Base-by-base conservation (phyloP, 768 basidiomycete genomes). In the Leccinum rimulosum region DNA sequence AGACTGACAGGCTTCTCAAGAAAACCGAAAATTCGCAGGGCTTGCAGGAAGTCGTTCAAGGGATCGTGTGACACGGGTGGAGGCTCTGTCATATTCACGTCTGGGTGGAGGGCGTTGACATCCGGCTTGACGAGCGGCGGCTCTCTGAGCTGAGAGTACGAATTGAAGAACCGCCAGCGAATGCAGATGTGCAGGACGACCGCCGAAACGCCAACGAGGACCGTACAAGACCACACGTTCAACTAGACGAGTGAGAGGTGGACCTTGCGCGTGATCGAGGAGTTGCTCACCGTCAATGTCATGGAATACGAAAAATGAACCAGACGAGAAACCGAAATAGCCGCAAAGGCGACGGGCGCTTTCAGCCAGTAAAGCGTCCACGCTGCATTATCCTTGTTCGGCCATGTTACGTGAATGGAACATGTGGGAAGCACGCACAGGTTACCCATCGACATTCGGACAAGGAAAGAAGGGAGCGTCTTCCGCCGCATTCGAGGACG, bases 11-110 rank as follows among this genome's bases (percentile, higher is more conserved):
- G 95, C 75, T 97, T 98, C 76, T 99, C 97, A 10, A 87, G 77
- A 71, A 98, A 98, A 19, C 97, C 97, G 67, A 99, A 99, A 10
- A 99, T 92, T 50, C 95, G 84, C 57, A 99, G 92, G 11, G 97
- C 97, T 65, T 95, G 89, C 56, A 98, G 74, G 71, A 99, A 98
- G 68, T 99, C 97, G 71, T 98, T 96, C 28, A 98, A 81, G 66
- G 98, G 98, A 67, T 96, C 95, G 71, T 96, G 95, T 70, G 98
- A 95, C 1, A 89, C 82, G 12, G 89, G 84, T 0, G 85, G 83
- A 14, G 86, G 79, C 55, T 89, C 87, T 67, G 79, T 73, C 15
- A 88, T 83, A 60, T 94, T 94, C 22, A 96, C 89, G 70, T 97
- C 94, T 2, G 95, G 95, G 75, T 96, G 95, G 47, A 93, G 81